Percentiles rank a stretch among this genome's conserved stretches.
phyloP scores from a whole-genome alignment of 1,284 basidiomycete species.

The Pholiota adiposa region DNA sequence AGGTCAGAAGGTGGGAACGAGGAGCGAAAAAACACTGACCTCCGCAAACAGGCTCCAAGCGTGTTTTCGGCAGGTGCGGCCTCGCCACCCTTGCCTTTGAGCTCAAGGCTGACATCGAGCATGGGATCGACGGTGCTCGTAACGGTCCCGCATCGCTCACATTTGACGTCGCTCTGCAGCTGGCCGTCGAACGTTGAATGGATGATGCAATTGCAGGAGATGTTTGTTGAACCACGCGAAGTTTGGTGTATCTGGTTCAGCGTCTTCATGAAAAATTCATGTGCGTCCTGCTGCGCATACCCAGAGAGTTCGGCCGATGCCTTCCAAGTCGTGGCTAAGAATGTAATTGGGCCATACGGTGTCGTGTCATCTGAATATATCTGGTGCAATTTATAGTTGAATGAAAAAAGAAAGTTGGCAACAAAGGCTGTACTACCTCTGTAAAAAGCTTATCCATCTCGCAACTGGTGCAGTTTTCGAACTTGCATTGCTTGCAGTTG shows the following conservation, averaged over 20 bases:
- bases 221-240: constrained; percentile 70
- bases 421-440: constrained; percentile 56
- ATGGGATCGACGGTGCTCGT: constrained; percentile 89
- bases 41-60: constrained; percentile 69
- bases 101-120: constrained; percentile 90
- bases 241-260: constrained; percentile 87
- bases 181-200: constrained; percentile 91
- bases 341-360: constrained; percentile 83
- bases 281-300: constrained; percentile 93
- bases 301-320: constrained; percentile 84
- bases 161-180: constrained; percentile 89
- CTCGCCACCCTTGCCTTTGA: constrained; percentile 61
- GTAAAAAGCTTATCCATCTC: constrained; percentile 93
- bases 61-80: constrained; percentile 55
- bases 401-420: neutral
- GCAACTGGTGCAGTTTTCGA: constrained; percentile 86
- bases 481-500: constrained; percentile 69
- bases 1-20: neutral
- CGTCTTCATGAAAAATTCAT: constrained; percentile 87
- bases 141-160: constrained; percentile 76
- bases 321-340: constrained; percentile 89
- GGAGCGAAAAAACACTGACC: constrained; percentile 43
- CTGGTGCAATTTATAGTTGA: constrained; percentile 39
- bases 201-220: constrained; percentile 89
- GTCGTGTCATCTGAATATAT: constrained; percentile 72